Evolutionary conservation across 306 rosid species (phyloP), one percentile per base, ranked within the genome.

Genomic region (Lagenaria siceraria): DNA sequence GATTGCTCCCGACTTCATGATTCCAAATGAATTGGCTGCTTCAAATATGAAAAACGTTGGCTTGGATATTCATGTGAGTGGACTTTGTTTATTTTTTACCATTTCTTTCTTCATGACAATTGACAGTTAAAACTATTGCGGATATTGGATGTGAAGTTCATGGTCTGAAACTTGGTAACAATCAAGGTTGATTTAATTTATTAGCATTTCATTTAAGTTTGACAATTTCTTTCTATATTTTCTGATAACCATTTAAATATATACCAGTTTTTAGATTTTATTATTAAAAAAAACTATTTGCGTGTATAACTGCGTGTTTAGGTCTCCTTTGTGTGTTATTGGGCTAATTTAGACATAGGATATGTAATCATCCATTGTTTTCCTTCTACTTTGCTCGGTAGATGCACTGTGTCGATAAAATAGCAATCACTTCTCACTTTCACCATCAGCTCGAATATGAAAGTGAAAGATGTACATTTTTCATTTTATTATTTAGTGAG

Each of bases 1-100:
- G 87, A 83, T 80, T 38, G 79, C 81, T 74, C 88, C 87, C 12
- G 81, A 87, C 71, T 87, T 88, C 66, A 77, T 78, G 77, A 17
- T 60, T 53, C 79, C 77, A 66, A 89, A 85, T 85, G 89, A 80
- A 86, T 84, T 73, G 48, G 74, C 40, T 36, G 48, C 61, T 68
- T 75, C 83, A 74, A 38, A 70, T 73, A 63, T 66, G 1, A 55
- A 78, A 46, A 79, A 79, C 65, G 62, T 65, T 42, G 78, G 71
- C 43, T 25, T 77, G 42, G 84, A 36, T 83, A 59, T 82, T 56
- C 24, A 61, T 56, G 83, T 81, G 73, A 64, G 87, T 86, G 61
- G 43, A 11, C 66, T 64, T 60, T 76, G 63, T 80, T 74, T 70
- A 63, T 36, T 75, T 46, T 72, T 8, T 49, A 17, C 59, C 7